Base-by-base conservation (phyloP, 2,329 filamentous ascomycete species). In the Penicillium sp. region DNA sequence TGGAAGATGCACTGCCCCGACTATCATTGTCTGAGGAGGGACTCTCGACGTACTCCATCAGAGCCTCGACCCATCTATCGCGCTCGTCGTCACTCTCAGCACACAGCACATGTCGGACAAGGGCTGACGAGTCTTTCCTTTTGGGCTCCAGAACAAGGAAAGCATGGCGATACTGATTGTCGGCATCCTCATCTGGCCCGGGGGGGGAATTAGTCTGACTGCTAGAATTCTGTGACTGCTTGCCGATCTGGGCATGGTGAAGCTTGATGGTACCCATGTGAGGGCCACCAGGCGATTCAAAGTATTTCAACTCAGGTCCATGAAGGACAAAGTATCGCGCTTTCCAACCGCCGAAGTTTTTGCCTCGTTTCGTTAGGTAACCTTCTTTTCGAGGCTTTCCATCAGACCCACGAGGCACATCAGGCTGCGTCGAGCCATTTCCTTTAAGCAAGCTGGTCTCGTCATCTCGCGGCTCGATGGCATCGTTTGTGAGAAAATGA, bases 291-390 rank as follows among this genome's bases (percentile, higher is more conserved):
- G 91, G 92, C 2, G 89, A 86, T 75, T 99, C 95, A 68, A 90
- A 98, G 72, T 99, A 99, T 67, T 90, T 92, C 67, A 99, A 78
- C 56, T 88, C 82, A 5, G 88, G 84, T 10, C 86, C 87, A 65
- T 90, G 85, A 3, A 90, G 78, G 14, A 88, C 81, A 68, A 90
- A 90, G 68, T 86, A 90, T 56, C 87, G 79, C 11, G 92, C 93
- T 76, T 99, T 99, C 95, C 95, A 99, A 48, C 95, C 95, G 51
- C 95, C 95, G 77, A 99, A 99, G 69, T 98, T 98, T 81, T 99
- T 99, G 48, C 95, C 95, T 65, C 90, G 86, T 79, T 99, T 99
- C 2, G 95, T 98, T 49, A 99, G 79, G 73, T 98, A 99, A 9
- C 95, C 95, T 70, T 88, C 93, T 69, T 91, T 91, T 57, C 87